A percentile compares a stretch with the other conserved stretches of the same genome.
These are phyloP conservation scores for Pythium chondricola DNA, from an alignment of 352 stramenopile species.

Conservation along the genomic window DNA sequence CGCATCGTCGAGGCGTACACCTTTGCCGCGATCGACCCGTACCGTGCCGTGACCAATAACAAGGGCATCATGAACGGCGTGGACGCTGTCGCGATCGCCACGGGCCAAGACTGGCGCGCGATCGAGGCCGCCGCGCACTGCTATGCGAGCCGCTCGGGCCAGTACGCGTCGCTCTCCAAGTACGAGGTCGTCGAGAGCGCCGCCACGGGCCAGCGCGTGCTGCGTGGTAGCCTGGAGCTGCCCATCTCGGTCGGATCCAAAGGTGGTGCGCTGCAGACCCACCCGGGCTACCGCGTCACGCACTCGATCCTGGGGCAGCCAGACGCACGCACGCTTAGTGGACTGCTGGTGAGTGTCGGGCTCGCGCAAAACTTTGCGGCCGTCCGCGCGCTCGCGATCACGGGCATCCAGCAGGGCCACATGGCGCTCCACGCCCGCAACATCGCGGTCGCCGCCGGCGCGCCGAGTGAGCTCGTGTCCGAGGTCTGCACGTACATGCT, in stretches of 20 bases:
- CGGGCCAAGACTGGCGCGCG: slow-evolving; percentile 80
- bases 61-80: slow-evolving; percentile 89
- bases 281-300: slow-evolving; percentile 72
- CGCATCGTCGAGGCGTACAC: slow-evolving; percentile 83
- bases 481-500: slow-evolving; percentile 87
- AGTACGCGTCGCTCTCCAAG: slow-evolving; percentile 75
- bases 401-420: slow-evolving; percentile 83
- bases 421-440: slow-evolving; percentile 85
- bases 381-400: slow-evolving; percentile 79
- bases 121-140: slow-evolving; percentile 81
- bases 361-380: slow-evolving; percentile 85
- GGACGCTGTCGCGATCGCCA: slow-evolving; percentile 73
- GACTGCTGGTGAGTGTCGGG: slow-evolving; percentile 75
- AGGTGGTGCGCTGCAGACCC: slow-evolving; percentile 72
- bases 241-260: slow-evolving; percentile 80
- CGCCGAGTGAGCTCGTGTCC: slow-evolving; percentile 70
- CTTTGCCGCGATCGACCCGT: slow-evolving; percentile 79
- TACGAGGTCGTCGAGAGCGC: slow-evolving; percentile 43
- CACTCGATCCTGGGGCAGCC: slow-evolving; percentile 74
- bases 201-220: slow-evolving; percentile 32
- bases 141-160: slow-evolving; percentile 68
- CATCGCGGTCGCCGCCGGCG: slow-evolving; percentile 75
- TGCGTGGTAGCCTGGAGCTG: slow-evolving; percentile 71
- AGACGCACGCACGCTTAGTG: slow-evolving; percentile 47
- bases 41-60: slow-evolving; percentile 84